Base-by-base conservation (phyloP, 805 yeast genomes). In the Sugiyamaella mastotermitis region DNA sequence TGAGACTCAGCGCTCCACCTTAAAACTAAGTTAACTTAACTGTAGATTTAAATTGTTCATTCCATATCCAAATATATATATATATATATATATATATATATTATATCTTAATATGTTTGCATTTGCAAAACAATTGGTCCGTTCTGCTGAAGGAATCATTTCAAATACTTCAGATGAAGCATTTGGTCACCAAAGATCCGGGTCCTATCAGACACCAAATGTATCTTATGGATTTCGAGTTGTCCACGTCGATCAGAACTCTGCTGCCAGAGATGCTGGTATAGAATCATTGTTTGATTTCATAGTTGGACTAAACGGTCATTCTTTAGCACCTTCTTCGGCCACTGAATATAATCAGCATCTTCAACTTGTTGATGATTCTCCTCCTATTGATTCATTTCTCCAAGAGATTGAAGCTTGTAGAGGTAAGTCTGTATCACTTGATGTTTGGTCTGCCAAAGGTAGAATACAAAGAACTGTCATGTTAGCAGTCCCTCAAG, bases 201-300 rank as follows among this genome's bases (percentile, higher is more conserved):
- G 25, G 11, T 15, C 18, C 5, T 26, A 35, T 17, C 24, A 25
- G 14, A n/a, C 18, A n/a, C 5, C 9, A 6, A 17, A 17, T 11
- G 11, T 24, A 26, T 41, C 43, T 40, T 54, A 46, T 31, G 92
- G 88, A 0, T 66, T 82, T 35, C 66, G 88, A 26, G 73, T 83
- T 1, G 51, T 82, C 1, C 62, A 66, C 19, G 74, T 75, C 2
- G 64, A 61, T 25, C 56, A 60, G 22, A 62, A 59, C 37, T 73
- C 82, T 0, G 60, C 63, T 10, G 80, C 73, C 11, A 58, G 61
- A 5, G 66, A 61, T 20, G 63, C 68, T 17, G 83, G 82, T 2
- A 57, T 92, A 20, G 94, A 87, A 59, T 69, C 92, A 7, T 82
- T 85, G 76, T 92, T 90, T 54, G 98, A 90, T 57, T 90, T 71